Evolutionary conservation across 805 yeast genomes (phyloP).

Genomic region (Candida taoyuanica): DNA sequence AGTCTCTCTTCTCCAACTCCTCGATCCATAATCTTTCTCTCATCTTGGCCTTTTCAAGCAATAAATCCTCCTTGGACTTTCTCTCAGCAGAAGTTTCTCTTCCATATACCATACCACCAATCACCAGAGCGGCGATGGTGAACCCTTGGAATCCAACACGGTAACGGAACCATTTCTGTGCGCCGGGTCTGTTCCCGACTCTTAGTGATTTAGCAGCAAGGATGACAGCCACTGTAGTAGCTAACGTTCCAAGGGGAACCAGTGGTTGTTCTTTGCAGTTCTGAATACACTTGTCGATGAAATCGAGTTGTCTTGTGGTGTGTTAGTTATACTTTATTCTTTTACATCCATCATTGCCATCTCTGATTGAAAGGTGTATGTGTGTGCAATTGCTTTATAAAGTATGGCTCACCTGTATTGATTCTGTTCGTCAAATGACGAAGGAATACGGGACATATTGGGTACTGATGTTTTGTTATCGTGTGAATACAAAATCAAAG

Average conservation of each 20-base stretch:
- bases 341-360: no score
- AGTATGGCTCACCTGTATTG: constrained; percentile 20
- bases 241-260: constrained; percentile 77
- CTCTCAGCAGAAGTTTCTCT: constrained; percentile 39
- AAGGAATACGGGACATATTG: constrained; percentile 30
- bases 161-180: constrained; percentile 85
- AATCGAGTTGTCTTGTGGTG: constrained; percentile 36
- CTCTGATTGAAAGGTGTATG: no score
- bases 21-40: constrained; percentile 88
- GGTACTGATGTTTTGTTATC: not conserved
- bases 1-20: constrained; percentile 84
- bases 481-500: not conserved
- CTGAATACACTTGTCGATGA: constrained; percentile 51
- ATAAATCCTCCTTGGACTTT: constrained; percentile 55
- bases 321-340: no score
- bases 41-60: constrained; percentile 73
- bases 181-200: constrained; percentile 65
- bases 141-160: constrained; percentile 85
- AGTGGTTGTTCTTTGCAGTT: constrained; percentile 82
- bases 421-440: constrained; percentile 32
- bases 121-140: constrained; percentile 76
- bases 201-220: constrained; percentile 75
- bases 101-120: constrained; percentile 72
- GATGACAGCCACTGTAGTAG: constrained; percentile 76
- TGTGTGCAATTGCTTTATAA: no score